A percentile compares a stretch with the other conserved stretches of the same genome.
Evolutionary conservation across 2,329 filamentous ascomycete species (phyloP).

Genomic region (Penicillium sp.): DNA sequence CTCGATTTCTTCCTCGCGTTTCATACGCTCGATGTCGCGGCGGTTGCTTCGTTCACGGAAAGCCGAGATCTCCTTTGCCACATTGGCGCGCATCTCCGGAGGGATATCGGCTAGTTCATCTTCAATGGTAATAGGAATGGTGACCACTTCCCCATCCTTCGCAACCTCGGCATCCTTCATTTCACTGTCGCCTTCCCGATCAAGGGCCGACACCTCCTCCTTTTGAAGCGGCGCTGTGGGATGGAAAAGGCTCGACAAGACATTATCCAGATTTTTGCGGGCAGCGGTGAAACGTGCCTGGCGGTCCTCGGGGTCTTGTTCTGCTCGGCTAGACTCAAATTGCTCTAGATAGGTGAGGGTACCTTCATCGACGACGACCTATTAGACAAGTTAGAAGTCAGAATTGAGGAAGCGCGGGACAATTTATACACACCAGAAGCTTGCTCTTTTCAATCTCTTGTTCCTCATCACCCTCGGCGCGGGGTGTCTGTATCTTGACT

Average conservation of each 20-base stretch:
- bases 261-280: conserved; percentile 57
- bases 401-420: not conserved
- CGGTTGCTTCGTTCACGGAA: conserved; percentile 87
- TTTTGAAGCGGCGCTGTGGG: conserved; percentile 47
- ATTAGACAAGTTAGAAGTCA: conserved; percentile 18
- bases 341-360: conserved; percentile 79
- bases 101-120: conserved; percentile 94
- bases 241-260: conserved; percentile 63
- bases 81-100: conserved; percentile 88
- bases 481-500: conserved; percentile 58
- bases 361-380: conserved; percentile 67
- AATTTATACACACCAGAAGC: conserved; percentile 49
- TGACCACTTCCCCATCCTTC: conserved; percentile 68
- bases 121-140: conserved; percentile 75
- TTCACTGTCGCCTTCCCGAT: conserved; percentile 57
- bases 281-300: conserved; percentile 64
- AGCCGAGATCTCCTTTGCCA: conserved; percentile 84
- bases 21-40: conserved; percentile 76
- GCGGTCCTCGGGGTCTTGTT: conserved; percentile 52
- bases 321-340: conserved; percentile 59
- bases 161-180: conserved; percentile 57
- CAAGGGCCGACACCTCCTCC: conserved; percentile 42
- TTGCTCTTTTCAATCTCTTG: conserved; percentile 57
- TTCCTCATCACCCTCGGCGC: conserved; percentile 38
- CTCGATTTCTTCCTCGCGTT: conserved; percentile 85